A percentile compares a stretch with the other conserved stretches of the same genome.
These are phyloP conservation scores for Ogataea trehalophila DNA, from an alignment of 805 yeast species.

Conservation along the genomic window DNA sequence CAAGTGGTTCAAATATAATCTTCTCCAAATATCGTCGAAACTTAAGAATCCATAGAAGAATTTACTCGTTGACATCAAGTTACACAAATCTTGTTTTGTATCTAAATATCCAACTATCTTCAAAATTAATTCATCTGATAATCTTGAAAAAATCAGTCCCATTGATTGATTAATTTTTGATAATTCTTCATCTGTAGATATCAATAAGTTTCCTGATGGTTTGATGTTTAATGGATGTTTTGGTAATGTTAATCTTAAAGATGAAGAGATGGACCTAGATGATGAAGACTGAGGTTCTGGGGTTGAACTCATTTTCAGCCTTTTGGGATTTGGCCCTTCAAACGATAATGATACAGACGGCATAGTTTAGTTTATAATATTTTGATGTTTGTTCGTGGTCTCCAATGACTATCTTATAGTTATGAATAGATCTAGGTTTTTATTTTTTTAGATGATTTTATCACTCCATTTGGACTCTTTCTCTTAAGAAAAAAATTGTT, in stretches of 20 bases:
- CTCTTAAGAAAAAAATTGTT: too few species aligned
- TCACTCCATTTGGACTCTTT: too few species aligned
- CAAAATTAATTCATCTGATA: constrained; percentile 64
- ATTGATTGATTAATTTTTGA: constrained; percentile 32
- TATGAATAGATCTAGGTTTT: too few species aligned
- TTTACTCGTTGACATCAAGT: constrained; percentile 56
- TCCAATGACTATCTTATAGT: too few species aligned
- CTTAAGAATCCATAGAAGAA: constrained; percentile 65
- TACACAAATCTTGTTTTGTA: constrained; percentile 42
- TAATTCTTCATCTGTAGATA: constrained; percentile 17
- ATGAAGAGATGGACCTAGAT: constrained; percentile 16
- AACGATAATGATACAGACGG: too few species aligned
- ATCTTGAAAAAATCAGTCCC: constrained; percentile 44
- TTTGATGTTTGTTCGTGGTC: too few species aligned
- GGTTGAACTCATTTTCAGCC: background rate
- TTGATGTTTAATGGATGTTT: constrained; percentile 70
- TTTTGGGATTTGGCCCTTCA: background rate
- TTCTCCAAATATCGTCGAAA: constrained; percentile 82
- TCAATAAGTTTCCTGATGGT: constrained; percentile 62
- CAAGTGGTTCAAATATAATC: constrained; percentile 36
- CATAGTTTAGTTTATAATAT: too few species aligned
- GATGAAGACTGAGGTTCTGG: background rate
- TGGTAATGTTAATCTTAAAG: constrained; percentile 24
- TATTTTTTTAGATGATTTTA: too few species aligned
- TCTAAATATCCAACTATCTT: constrained; percentile 46